phyloP scores from a whole-genome alignment of 805 yeast species.

The Candida caryicola region DNA sequence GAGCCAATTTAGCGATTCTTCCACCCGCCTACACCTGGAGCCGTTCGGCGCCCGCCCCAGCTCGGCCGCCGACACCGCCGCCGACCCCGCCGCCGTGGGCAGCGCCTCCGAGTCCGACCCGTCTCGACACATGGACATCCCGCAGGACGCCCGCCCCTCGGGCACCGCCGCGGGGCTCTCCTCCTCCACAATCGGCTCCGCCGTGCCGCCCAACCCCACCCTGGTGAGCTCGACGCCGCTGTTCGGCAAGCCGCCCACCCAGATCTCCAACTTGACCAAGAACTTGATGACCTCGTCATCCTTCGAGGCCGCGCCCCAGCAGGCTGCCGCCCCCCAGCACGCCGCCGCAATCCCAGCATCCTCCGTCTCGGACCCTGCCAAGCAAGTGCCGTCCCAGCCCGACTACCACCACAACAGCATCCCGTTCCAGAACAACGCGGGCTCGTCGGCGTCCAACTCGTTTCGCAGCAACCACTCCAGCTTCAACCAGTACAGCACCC shows the following conservation, averaged over 20 bases:
- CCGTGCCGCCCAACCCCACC: conserved; percentile 1
- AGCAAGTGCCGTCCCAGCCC: background rate
- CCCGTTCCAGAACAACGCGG: conserved; percentile 5
- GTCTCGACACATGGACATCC: too few relatives aligned
- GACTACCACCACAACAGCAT: conserved; percentile 7
- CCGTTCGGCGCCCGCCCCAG: background rate
- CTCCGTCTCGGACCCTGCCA: conserved; percentile 13
- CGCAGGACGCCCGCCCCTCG: conserved; percentile 1
- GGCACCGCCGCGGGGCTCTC: background rate
- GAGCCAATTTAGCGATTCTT: conserved; percentile 4
- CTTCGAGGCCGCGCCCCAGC: conserved; percentile 4
- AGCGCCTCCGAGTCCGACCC: too few relatives aligned
- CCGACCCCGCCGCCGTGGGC: too few relatives aligned
- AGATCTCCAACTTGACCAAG: conserved; percentile 33
- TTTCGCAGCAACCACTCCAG: conserved; percentile 3
- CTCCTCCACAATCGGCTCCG: conserved; percentile 9
- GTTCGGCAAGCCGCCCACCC: conserved; percentile 4
- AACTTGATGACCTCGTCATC: conserved; percentile 24
- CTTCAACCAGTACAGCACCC: conserved; percentile 8
- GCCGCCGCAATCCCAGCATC: conserved; percentile 15
- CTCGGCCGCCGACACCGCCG: too few relatives aligned
- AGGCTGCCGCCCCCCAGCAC: conserved; percentile 1
- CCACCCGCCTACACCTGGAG: background rate
- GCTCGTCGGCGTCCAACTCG: conserved; percentile 2
- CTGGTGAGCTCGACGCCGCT: conserved; percentile 1